These are phyloP conservation scores for Moesziomyces sp. DNA, from an alignment of 1,284 basidiomycete genomes.

Conservation along the genomic window DNA sequence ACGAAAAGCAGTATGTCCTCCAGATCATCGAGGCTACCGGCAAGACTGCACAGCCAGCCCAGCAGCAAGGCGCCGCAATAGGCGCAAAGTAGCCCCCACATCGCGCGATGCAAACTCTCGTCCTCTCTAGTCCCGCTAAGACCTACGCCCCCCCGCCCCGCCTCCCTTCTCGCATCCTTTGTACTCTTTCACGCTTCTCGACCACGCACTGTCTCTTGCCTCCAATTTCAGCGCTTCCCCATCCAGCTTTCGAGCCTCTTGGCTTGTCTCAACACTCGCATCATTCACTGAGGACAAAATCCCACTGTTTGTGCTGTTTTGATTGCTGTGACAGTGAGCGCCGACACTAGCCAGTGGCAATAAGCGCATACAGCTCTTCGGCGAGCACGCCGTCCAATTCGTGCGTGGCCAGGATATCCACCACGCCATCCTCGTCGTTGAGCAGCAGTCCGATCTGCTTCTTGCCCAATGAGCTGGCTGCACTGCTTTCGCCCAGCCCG, in stretches of 20 bases:
- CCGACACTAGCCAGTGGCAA: slow-evolving; percentile 7
- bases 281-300: too few relatives aligned
- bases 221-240: too few relatives aligned
- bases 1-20: slow-evolving; percentile 66
- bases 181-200: background rate
- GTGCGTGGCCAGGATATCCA: slow-evolving; percentile 40
- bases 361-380: slow-evolving; percentile 40
- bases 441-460: slow-evolving; percentile 40
- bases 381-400: slow-evolving; percentile 36
- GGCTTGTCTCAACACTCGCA: too few relatives aligned
- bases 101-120: background rate
- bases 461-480: slow-evolving; percentile 10
- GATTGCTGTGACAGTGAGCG: background rate
- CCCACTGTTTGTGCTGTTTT: background rate
- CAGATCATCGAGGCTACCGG: slow-evolving; percentile 62
- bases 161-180: background rate
- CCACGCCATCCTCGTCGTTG: slow-evolving; percentile 41
- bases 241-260: too few relatives aligned
- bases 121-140: slow-evolving; percentile 9
- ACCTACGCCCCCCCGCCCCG: background rate
- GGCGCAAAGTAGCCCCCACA: slow-evolving; percentile 13
- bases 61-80: slow-evolving; percentile 1
- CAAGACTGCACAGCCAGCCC: slow-evolving; percentile 5
- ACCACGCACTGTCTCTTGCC: too few relatives aligned
- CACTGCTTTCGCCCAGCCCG: slow-evolving; percentile 22